Evolutionary conservation across 2,329 filamentous ascomycete species (phyloP).

Genomic region (Dactylella cylindrospora): DNA sequence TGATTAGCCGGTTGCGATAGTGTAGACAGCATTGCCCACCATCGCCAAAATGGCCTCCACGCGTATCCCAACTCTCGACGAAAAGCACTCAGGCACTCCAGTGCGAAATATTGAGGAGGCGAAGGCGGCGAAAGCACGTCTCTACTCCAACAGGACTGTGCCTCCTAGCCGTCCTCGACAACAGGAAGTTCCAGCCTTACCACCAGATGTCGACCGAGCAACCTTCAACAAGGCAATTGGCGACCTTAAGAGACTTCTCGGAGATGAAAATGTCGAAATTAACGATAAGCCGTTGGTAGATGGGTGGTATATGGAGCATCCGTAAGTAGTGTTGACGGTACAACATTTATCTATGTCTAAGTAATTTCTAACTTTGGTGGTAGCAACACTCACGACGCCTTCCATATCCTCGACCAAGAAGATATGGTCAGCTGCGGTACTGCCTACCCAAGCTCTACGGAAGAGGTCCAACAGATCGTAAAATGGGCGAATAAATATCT

Average conservation of each 20-base stretch:
- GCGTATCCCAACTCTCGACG: conserved; percentile 32
- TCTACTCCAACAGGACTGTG: conserved; percentile 52
- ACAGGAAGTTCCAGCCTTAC: conserved; percentile 52
- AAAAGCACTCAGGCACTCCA: conserved; percentile 54
- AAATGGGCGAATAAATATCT: conserved; percentile 55
- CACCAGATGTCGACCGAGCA: conserved; percentile 52
- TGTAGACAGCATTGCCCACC: neutral
- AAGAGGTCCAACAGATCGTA: conserved; percentile 57
- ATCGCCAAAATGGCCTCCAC: conserved; percentile 15
- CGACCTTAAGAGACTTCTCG: conserved; percentile 52
- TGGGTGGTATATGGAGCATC: conserved; percentile 52
- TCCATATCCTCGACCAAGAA: conserved; percentile 54
- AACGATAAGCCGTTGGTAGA: conserved; percentile 54
- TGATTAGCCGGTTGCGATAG: too few relatives aligned
- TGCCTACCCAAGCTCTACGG: conserved; percentile 54
- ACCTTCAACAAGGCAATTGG: conserved; percentile 51
- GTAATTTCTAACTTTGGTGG: neutral
- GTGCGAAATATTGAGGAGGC: conserved; percentile 52
- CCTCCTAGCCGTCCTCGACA: conserved; percentile 46
- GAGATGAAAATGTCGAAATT: conserved; percentile 53
- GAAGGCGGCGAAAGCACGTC: conserved; percentile 50
- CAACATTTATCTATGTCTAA: neutral
- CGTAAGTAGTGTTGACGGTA: conserved; percentile 46
- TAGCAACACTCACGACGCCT: conserved; percentile 55
- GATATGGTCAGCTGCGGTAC: conserved; percentile 55